phyloP scores from a whole-genome alignment of 169 alveolate species.

The Cryptosporidium baileyi region DNA sequence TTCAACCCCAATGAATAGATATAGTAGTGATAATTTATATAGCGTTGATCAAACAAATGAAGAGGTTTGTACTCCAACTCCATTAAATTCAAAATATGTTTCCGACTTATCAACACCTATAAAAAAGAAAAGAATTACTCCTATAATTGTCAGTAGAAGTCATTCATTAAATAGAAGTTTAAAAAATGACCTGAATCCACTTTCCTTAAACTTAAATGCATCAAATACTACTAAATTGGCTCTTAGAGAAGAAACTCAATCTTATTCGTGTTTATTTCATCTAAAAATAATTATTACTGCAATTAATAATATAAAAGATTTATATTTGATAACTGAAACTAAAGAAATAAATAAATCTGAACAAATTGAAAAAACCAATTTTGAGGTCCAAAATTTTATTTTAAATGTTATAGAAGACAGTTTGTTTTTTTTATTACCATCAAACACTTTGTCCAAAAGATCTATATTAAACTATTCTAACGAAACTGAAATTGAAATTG shows the following conservation, averaged over 20 bases:
- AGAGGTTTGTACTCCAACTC: not conserved
- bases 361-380: not conserved
- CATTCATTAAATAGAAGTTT: not conserved
- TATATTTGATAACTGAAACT: not conserved
- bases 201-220: not conserved
- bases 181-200: not conserved
- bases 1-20: constrained; percentile 14
- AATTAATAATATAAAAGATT: not conserved
- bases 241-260: not conserved
- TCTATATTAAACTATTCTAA: not conserved
- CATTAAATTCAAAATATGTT: not conserved
- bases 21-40: no score
- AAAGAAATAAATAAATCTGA: not conserved
- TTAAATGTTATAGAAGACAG: constrained; percentile 13
- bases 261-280: constrained; percentile 23
- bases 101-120: not conserved
- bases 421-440: constrained; percentile 40
- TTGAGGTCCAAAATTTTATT: not conserved
- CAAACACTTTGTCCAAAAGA: constrained; percentile 40
- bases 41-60: not conserved
- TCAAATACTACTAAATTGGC: not conserved
- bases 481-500: not conserved
- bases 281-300: constrained; percentile 24
- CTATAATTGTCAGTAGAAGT: constrained; percentile 18
- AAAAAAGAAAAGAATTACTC: constrained; percentile 6